Conservation (phyloP, 331 rosid genomes). For the Pyrus hybrid region DNA sequence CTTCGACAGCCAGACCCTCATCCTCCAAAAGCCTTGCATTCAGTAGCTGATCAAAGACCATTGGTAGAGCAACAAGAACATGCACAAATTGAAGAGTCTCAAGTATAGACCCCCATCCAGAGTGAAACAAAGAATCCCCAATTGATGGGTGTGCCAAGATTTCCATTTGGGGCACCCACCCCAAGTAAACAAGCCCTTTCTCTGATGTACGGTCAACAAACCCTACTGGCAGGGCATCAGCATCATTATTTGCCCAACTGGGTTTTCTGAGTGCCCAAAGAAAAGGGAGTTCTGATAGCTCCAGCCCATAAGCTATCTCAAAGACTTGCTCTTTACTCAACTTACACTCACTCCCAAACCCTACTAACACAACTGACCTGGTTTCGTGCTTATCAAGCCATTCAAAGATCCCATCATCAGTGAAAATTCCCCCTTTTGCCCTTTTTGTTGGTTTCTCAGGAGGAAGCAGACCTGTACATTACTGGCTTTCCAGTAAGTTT, state of each 20-base stretch:
- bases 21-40: conserved; percentile 36
- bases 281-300: conserved; percentile 9
- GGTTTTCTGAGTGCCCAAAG: conserved; percentile 4
- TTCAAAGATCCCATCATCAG: conserved; percentile 2
- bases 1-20: conserved; percentile 25
- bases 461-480: conserved; percentile 34
- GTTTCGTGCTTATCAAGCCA: conserved; percentile 33
- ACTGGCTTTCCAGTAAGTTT: conserved; percentile 20
- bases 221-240: conserved; percentile 11
- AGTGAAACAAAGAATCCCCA: conserved; percentile 34
- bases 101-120: conserved; percentile 30
- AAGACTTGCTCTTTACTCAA: conserved; percentile 21
- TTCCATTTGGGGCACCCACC: conserved; percentile 29
- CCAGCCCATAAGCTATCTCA: conserved; percentile 26
- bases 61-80: conserved; percentile 20
- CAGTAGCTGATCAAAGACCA: conserved; percentile 24
- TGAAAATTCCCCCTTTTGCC: background rate
- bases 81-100: conserved; percentile 31
- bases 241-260: conserved; percentile 15
- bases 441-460: background rate
- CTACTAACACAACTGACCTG: conserved; percentile 31
- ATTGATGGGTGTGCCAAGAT: conserved; percentile 28
- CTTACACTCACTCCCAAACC: conserved; percentile 34
- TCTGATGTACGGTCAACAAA: conserved; percentile 10
- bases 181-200: conserved; percentile 22